phyloP scores from a whole-genome alignment of 2,329 filamentous ascomycete genomes.

The Colletotrichum sp. region DNA sequence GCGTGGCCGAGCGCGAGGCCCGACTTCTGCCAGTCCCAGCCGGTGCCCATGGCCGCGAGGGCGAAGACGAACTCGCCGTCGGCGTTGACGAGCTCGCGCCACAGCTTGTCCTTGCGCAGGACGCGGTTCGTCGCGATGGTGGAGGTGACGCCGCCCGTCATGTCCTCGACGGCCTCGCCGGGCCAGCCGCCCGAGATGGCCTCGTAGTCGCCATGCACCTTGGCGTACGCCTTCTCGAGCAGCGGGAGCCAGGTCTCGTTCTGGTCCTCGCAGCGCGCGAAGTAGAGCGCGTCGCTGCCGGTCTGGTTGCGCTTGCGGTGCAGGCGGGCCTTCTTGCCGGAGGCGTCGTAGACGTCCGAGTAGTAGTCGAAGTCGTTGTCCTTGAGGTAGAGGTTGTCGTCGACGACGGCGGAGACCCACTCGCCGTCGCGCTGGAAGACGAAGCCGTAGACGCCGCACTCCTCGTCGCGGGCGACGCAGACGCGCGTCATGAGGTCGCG shows the following conservation, averaged over 20 bases:
- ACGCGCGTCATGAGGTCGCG: constrained; percentile 68
- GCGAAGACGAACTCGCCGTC: constrained; percentile 72
- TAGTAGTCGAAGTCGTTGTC: constrained; percentile 25
- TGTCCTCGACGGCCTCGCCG: constrained; percentile 54
- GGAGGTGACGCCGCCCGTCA: constrained; percentile 62
- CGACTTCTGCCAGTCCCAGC: constrained; percentile 34
- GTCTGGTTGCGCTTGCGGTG: constrained; percentile 69
- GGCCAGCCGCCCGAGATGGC: constrained; percentile 72
- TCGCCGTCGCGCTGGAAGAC: constrained; percentile 75
- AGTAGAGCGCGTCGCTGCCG: constrained; percentile 72
- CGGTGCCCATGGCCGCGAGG: constrained; percentile 35
- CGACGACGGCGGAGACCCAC: constrained; percentile 74
- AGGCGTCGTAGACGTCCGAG: constrained; percentile 39
- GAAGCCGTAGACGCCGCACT: constrained; percentile 74
- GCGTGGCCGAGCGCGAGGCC: constrained; percentile 52
- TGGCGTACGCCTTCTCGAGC: constrained; percentile 79
- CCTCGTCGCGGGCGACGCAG: constrained; percentile 71
- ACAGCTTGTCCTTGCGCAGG: constrained; percentile 72
- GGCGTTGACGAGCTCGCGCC: constrained; percentile 70
- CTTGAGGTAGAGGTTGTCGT: constrained; percentile 62
- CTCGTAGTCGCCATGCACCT: constrained; percentile 74
- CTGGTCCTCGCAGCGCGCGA: constrained; percentile 69
- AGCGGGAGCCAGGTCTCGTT: constrained; percentile 80
- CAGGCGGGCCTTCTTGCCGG: constrained; percentile 60
- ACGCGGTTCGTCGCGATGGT: constrained; percentile 62